Conservation (phyloP, 768 basidiomycete genomes). For the Auricularia auricula-judae region DNA sequence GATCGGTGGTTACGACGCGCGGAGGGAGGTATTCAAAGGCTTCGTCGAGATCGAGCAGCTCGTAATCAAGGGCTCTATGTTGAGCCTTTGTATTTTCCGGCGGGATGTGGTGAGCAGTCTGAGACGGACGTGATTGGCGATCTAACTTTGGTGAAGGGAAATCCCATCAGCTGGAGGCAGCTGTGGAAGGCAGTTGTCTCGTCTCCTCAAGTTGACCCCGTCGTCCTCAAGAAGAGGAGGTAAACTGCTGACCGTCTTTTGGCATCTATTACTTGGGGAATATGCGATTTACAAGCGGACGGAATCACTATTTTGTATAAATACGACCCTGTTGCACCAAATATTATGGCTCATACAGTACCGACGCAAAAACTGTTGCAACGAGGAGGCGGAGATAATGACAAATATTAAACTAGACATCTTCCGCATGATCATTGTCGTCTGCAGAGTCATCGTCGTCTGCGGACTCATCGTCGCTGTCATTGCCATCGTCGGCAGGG, state of each 20-base stretch:
- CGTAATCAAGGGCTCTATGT: conserved; percentile 31
- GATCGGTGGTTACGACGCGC: conserved; percentile 57
- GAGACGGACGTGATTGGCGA: not conserved
- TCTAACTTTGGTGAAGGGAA: conserved; percentile 36
- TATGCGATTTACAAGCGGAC: too few relatives aligned
- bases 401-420: too few relatives aligned
- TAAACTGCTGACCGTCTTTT: not conserved
- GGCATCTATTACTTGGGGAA: too few relatives aligned
- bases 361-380: too few relatives aligned
- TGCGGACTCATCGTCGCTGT: too few relatives aligned
- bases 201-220: conserved; percentile 41
- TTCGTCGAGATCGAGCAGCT: conserved; percentile 65
- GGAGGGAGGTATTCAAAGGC: conserved; percentile 59
- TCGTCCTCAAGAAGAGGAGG: conserved; percentile 30
- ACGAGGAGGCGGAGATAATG: too few relatives aligned
- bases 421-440: too few relatives aligned
- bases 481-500: too few relatives aligned
- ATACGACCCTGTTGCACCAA: too few relatives aligned
- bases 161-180: conserved; percentile 67
- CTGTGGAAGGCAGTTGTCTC: conserved; percentile 58
- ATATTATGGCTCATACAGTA: too few relatives aligned
- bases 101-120: conserved; percentile 45
- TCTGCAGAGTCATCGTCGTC: too few relatives aligned
- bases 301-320: too few relatives aligned
- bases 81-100: conserved; percentile 61